phyloP scores from a whole-genome alignment of 1,139 yeast genomes.

The Pichia sp. region DNA sequence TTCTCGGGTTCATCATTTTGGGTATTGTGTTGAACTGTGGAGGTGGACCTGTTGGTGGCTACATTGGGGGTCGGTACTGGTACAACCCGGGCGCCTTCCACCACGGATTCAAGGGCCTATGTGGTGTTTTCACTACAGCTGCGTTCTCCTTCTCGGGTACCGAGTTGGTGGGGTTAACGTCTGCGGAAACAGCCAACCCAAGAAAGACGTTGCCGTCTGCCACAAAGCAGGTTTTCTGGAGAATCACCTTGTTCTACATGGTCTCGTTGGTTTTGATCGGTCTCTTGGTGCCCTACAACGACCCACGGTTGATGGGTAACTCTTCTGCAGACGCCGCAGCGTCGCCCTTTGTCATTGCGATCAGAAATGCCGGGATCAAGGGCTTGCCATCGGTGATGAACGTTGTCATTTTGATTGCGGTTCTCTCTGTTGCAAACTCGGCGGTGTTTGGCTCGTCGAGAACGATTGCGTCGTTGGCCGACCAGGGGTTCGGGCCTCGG shows the following conservation, averaged over 20 bases:
- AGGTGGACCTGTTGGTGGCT: conserved; percentile 55
- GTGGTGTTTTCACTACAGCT: conserved; percentile 70
- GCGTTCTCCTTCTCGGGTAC: conserved; percentile 82
- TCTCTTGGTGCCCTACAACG: conserved; percentile 47
- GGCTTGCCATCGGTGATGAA: conserved; percentile 56
- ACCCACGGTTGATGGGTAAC: conserved; percentile 42
- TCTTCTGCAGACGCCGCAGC: conserved; percentile 39
- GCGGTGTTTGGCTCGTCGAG: conserved; percentile 72
- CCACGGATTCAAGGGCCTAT: conserved; percentile 66
- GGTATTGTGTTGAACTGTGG: conserved; percentile 66
- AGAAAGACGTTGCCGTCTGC: conserved; percentile 59
- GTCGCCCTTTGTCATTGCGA: conserved; percentile 51
- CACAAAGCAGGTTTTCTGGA: conserved; percentile 64
- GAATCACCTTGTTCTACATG: conserved; percentile 58
- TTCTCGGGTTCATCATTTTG: conserved; percentile 59
- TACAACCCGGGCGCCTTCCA: conserved; percentile 53
- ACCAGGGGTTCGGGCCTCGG: conserved; percentile 75
- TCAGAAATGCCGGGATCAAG: conserved; percentile 42
- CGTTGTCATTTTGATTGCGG: conserved; percentile 61
- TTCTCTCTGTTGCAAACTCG: conserved; percentile 66
- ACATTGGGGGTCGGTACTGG: conserved; percentile 57
- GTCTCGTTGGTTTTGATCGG: conserved; percentile 55
- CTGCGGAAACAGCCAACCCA: conserved; percentile 75
- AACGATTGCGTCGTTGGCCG: conserved; percentile 71
- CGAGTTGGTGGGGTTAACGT: conserved; percentile 74